Evolutionary conservation across 2,329 filamentous ascomycete species (phyloP).

Genomic region (Cytospora piceicola): DNA sequence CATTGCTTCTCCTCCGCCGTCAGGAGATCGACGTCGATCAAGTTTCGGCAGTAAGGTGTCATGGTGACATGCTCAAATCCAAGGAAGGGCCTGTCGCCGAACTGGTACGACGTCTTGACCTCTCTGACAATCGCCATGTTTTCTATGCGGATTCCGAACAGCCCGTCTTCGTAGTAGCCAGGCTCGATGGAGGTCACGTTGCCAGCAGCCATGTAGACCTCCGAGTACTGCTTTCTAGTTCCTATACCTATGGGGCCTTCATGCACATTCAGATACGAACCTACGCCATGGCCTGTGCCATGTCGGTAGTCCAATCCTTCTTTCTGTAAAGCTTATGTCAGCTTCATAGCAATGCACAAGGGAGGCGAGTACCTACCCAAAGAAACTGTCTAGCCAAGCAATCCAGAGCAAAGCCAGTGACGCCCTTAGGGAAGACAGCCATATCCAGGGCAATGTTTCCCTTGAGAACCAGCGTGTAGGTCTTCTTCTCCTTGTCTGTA

Average conservation of each 20-base stretch:
- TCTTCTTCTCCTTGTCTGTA: conserved; percentile 79
- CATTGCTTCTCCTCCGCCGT: conserved; percentile 77
- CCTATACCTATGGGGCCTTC: conserved; percentile 97
- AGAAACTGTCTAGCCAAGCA: conserved; percentile 85
- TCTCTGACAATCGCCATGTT: conserved; percentile 93
- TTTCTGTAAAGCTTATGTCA: conserved; percentile 46
- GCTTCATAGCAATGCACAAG: conserved; percentile 16
- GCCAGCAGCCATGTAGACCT: conserved; percentile 85
- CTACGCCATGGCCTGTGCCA: conserved; percentile 94
- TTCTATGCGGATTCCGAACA: conserved; percentile 94
- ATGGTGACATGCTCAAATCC: conserved; percentile 98
- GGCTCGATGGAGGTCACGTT: conserved; percentile 97
- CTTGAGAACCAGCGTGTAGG: conserved; percentile 93
- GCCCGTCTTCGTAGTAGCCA: conserved; percentile 94
- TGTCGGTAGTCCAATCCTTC: conserved; percentile 94
- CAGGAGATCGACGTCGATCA: conserved; percentile 77
- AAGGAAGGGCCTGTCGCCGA: conserved; percentile 91
- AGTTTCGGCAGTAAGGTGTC: conserved; percentile 89
- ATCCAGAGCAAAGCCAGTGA: conserved; percentile 90
- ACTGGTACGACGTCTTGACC: conserved; percentile 82
- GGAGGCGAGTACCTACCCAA: conserved; percentile 64
- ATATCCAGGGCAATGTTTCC: conserved; percentile 88
- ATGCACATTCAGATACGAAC: conserved; percentile 94
- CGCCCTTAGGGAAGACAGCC: conserved; percentile 91
- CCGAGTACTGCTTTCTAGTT: conserved; percentile 86